A percentile compares a stretch with the other conserved stretches of the same genome.
Evolutionary conservation across 192 early-diverging fungal genomes (phyloP).

Genomic region (Glomus cerebriforme): DNA sequence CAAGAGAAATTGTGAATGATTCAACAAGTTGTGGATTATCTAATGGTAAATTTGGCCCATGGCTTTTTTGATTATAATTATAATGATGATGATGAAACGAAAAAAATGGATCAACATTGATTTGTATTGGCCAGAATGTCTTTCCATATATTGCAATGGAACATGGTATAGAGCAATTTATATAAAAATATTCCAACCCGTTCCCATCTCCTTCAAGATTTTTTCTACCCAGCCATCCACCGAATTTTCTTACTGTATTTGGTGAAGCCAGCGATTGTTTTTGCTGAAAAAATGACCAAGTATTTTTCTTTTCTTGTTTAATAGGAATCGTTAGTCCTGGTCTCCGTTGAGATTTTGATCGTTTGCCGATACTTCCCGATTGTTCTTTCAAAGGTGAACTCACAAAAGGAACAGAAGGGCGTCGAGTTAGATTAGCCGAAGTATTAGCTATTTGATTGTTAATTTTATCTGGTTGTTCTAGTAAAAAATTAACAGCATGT

Average conservation of each 20-base stretch:
- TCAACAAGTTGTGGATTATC: conserved; percentile 58
- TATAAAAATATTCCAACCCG: conserved; percentile 35
- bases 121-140: not conserved
- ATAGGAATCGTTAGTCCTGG: not conserved
- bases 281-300: conserved; percentile 58
- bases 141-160: not conserved
- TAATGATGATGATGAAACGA: not conserved
- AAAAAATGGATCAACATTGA: not conserved
- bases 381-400: not conserved
- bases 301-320: conserved; percentile 37
- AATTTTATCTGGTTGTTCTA: conserved; percentile 62
- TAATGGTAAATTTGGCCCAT: not conserved
- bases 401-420: conserved; percentile 32
- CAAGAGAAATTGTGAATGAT: conserved; percentile 71
- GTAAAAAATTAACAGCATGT: conserved; percentile 55
- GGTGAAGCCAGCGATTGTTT: conserved; percentile 52
- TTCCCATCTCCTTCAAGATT: conserved; percentile 59
- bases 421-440: conserved; percentile 20
- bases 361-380: not conserved
- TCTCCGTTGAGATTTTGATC: conserved; percentile 27
- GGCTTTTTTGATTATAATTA: not conserved
- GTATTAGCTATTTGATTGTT: conserved; percentile 41
- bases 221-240: conserved; percentile 65
- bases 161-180: not conserved
- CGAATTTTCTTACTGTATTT: conserved; percentile 50